Percentiles rank a stretch among this genome's conserved stretches.
Conservation (phyloP, 139 green algal species). For the Closterium sp. region DNA sequence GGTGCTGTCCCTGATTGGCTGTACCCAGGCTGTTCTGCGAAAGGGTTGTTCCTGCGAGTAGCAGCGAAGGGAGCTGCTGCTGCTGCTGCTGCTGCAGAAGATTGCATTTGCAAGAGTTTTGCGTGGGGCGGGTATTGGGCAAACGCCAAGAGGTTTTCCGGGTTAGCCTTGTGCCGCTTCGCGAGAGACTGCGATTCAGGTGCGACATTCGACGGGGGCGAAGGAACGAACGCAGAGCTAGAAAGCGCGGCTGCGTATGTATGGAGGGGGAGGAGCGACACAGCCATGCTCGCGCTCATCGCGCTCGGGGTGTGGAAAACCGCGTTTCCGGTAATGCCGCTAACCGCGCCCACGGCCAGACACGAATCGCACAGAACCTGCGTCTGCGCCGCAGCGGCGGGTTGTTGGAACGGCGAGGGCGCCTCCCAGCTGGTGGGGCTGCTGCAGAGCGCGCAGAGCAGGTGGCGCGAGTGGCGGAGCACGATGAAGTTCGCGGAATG, state of each 20-base stretch:
- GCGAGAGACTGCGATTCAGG: not conserved
- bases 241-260: not conserved
- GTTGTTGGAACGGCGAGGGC: not conserved
- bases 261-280: not conserved
- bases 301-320: not conserved
- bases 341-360: not conserved
- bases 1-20: not conserved
- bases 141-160: not conserved
- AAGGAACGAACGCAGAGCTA: not conserved
- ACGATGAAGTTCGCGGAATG: conserved; percentile 40
- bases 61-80: not conserved
- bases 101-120: not conserved
- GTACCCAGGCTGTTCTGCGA: not conserved
- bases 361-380: not conserved
- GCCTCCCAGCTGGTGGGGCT: not conserved
- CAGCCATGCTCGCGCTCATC: not conserved
- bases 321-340: not conserved
- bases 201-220: not conserved
- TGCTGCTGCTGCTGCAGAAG: too few species aligned
- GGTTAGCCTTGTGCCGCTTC: not conserved
- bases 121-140: not conserved
- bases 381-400: not conserved
- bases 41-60: not conserved
- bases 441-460: conserved; percentile 15
- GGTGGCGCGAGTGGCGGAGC: conserved; percentile 1